Evolutionary conservation across 1,284 basidiomycete genomes (phyloP).

Genomic region (Termitomyces sp.): DNA sequence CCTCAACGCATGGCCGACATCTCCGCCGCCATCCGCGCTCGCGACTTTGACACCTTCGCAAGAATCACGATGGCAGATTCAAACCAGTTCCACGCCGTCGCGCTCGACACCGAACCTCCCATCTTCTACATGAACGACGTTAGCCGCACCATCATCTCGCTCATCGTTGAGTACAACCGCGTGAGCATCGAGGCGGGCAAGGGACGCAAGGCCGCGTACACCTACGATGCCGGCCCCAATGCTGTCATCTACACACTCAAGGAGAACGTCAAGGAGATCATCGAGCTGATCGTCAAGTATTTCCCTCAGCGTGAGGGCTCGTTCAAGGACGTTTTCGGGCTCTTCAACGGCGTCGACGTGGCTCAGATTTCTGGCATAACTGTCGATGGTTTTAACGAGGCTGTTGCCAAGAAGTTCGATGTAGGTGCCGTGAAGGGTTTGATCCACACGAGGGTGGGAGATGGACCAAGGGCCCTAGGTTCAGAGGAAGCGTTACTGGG

Average conservation of each 20-base stretch:
- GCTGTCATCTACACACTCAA: slow-evolving; percentile 93
- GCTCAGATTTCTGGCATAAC: slow-evolving; percentile 38
- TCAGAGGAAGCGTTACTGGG: slow-evolving; percentile 54
- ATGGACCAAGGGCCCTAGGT: slow-evolving; percentile 73
- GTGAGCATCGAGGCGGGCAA: slow-evolving; percentile 58
- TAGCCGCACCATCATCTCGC: slow-evolving; percentile 76
- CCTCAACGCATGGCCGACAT: slow-evolving; percentile 85
- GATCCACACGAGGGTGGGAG: slow-evolving; percentile 89
- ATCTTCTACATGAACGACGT: slow-evolving; percentile 99
- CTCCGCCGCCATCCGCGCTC: slow-evolving; percentile 69
- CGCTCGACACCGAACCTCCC: slow-evolving; percentile 93
- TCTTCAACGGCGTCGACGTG: slow-evolving; percentile 46
- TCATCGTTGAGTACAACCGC: slow-evolving; percentile 95
- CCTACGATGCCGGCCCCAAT: slow-evolving; percentile 98
- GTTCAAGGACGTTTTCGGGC: slow-evolving; percentile 73
- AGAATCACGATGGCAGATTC: slow-evolving; percentile 94
- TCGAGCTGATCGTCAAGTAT: slow-evolving; percentile 70
- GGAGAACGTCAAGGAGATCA: slow-evolving; percentile 73
- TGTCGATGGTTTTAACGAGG: slow-evolving; percentile 72
- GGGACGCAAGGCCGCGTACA: slow-evolving; percentile 87
- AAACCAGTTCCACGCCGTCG: slow-evolving; percentile 98
- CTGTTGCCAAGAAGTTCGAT: slow-evolving; percentile 69
- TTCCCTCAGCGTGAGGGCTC: slow-evolving; percentile 72
- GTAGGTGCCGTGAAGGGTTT: slow-evolving; percentile 79
- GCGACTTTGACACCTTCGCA: slow-evolving; percentile 89